Evolutionary conservation across 768 basidiomycete species (phyloP), one percentile per base, ranked within the genome.

Genomic region (Lyophyllum shimeji): DNA sequence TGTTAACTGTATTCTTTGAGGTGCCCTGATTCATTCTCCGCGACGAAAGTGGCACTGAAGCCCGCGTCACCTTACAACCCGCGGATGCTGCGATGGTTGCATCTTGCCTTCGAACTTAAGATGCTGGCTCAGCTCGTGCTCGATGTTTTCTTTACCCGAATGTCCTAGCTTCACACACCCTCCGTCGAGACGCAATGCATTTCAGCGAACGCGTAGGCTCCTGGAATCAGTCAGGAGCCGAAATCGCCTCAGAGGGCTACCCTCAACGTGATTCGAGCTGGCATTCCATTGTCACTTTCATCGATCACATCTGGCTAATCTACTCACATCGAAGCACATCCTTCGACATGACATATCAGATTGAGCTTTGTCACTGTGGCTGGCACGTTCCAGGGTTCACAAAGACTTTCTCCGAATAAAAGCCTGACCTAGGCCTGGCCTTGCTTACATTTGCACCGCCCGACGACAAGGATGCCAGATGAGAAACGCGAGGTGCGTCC

Each of bases 401-500:
- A 5, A 44, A 44, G 43, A 44, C 23, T 20, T 23, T 1, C 7
- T 44, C 20, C 43, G 13, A 21, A 44, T 44, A 44, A 44, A 8
- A 13, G 9, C 4, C 3, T 42, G 20, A 23, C 12, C 20, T 11
- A 8, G 12, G 9, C 4, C 3, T 42, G 20, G 12, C 12, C 20
- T 11, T 24, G 1, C 40, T 42, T 42, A 24, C 20, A 20, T 11
- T 13, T 23, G 21, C 23, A 44, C 43, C 23, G 11, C 23, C 43
- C 43, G 13, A 15, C 2, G 12, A 23, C 34, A n/a, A n/a, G n/a
- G 7, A 59, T 59, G 58, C 53, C 54, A 23, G 58, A 59, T 49
- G 46, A 55, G 43, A 53, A 59, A 46, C 53, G 58, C 45, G 58
- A 59, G 42, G 54, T 49, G 11, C 33, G 54, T 45, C 44, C 20